Base-by-base conservation (phyloP, 495 filamentous ascomycete genomes). In the Pseudomonodictys pantanalensis region DNA sequence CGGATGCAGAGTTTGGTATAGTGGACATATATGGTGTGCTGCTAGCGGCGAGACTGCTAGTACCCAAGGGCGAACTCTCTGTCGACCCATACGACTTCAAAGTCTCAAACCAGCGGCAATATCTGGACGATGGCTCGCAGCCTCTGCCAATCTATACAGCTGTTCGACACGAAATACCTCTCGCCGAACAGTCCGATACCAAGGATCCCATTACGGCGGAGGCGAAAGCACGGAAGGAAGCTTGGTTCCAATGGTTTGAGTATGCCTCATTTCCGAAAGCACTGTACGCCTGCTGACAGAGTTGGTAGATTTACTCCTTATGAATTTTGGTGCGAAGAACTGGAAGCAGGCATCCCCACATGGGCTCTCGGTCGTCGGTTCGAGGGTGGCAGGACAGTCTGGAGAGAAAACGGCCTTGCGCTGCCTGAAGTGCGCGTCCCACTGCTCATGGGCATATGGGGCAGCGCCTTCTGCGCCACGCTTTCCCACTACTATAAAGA, bases 181-280 rank as follows among this genome's bases (percentile, higher is more conserved):
- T 86, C 11, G 54, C 62, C 6, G 66, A 66, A 35, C 53, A 68
- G 30, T 29, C 44, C 0, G 70, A 81, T 30, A 72, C 44, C 41
- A 56, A 57, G 35, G 65, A 64, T 43, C 65, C 75, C n/a, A 73
- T 66, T 3, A 76, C 69, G 15, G 75, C 74, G 22, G 79, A 82
- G 30, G 74, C 77, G 22, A 79, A 83, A 48, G 86, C 90, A 2
- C 84, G 81, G 63, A 80, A 78, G 49, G 84, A 93, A 68, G 79
- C 89, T 2, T 98, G 91, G 89, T 98, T 98, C 63, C 92, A 98
- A 66, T 98, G 93, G 93, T 97, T 96, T 64, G 93, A 98, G 63
- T 75, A 63, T 28, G 62, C 17, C 38, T 18, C 12, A 12, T 4
- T 26, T 25, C 2, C n/a, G 9, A 9, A 29, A 48, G 11, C 2